A percentile compares a stretch with the other conserved stretches of the same genome.
Conservation (phyloP, 2,329 filamentous ascomycete species). For the Arthrinium phaeospermum region DNA sequence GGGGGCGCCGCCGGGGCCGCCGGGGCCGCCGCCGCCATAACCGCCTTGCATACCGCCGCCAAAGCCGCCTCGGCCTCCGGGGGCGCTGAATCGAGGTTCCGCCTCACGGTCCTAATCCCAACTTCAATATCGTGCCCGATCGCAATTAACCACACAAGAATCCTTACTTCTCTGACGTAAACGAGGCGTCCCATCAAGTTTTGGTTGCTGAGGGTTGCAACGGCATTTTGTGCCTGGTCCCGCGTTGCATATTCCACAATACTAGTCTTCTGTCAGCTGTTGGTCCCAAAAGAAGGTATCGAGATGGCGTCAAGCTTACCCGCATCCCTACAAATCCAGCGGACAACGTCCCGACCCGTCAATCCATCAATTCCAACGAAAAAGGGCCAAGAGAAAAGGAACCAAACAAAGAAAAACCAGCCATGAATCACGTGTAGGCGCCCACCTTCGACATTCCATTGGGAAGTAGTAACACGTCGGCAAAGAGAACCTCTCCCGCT, state of each 20-base stretch:
- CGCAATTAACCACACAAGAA: constrained; percentile 24
- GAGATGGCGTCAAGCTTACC: constrained; percentile 67
- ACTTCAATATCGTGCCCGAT: constrained; percentile 24
- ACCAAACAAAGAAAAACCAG: constrained; percentile 79
- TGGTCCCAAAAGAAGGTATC: background rate
- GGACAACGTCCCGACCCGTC: constrained; percentile 95
- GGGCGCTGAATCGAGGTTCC: constrained; percentile 91
- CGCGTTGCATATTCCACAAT: constrained; percentile 99
- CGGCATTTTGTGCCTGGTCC: constrained; percentile 97
- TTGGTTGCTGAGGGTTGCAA: constrained; percentile 98
- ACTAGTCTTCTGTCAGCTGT: constrained; percentile 53
- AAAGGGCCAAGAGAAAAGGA: constrained; percentile 65
- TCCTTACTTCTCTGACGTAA: constrained; percentile 91
- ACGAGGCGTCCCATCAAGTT: constrained; percentile 98
- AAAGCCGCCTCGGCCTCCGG: constrained; percentile 61
- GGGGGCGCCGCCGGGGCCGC: constrained; percentile 59
- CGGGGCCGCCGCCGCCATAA: constrained; percentile 50
- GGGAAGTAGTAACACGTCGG: constrained; percentile 98
- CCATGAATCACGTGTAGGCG: constrained; percentile 87
- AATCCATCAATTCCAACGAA: constrained; percentile 90
- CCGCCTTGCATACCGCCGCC: constrained; percentile 58
- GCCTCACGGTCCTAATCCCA: constrained; percentile 85
- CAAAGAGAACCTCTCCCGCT: constrained; percentile 99
- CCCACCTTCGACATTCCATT: constrained; percentile 99
- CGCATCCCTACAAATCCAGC: constrained; percentile 98